phyloP scores from a whole-genome alignment of 768 basidiomycete species.

The Termitomyces eurrhizus region DNA sequence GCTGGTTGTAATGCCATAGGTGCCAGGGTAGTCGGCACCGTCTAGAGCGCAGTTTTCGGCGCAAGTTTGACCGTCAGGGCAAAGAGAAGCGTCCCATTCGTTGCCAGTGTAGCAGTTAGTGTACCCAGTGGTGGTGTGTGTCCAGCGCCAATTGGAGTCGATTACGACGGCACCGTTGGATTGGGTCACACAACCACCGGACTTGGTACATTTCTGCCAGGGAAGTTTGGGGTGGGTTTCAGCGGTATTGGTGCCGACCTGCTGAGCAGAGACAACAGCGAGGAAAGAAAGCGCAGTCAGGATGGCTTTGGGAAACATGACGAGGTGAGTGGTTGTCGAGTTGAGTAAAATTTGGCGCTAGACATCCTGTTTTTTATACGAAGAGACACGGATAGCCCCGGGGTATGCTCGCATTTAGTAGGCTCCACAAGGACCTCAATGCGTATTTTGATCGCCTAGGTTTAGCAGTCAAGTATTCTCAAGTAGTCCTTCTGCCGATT shows the following conservation, averaged over 20 bases:
- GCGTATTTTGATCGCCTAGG: background rate
- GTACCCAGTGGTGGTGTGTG: slow-evolving; percentile 34
- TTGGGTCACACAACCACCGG: slow-evolving; percentile 37
- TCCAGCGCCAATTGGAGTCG: slow-evolving; percentile 58
- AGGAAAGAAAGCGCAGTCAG: slow-evolving; percentile 34
- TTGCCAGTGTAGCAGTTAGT: slow-evolving; percentile 49
- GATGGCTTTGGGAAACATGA: slow-evolving; percentile 35
- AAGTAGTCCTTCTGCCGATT: background rate
- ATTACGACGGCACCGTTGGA: slow-evolving; percentile 37
- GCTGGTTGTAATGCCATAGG: slow-evolving; percentile 25
- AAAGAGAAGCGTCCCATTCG: slow-evolving; percentile 1
- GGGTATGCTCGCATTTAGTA: background rate
- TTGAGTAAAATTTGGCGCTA: background rate
- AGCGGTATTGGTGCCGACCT: background rate
- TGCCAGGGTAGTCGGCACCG: background rate
- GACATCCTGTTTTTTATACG: background rate
- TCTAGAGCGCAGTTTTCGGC: slow-evolving; percentile 1
- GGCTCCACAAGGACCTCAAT: background rate
- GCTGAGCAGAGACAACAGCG: slow-evolving; percentile 29
- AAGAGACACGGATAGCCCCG: background rate
- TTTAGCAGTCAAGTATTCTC: background rate
- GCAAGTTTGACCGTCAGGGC: background rate
- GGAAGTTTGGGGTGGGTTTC: background rate
- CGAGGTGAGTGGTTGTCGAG: background rate
- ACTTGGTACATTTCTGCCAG: slow-evolving; percentile 42